Base-by-base conservation (phyloP, 805 yeast genomes). In the Ogataea pilisensis region DNA sequence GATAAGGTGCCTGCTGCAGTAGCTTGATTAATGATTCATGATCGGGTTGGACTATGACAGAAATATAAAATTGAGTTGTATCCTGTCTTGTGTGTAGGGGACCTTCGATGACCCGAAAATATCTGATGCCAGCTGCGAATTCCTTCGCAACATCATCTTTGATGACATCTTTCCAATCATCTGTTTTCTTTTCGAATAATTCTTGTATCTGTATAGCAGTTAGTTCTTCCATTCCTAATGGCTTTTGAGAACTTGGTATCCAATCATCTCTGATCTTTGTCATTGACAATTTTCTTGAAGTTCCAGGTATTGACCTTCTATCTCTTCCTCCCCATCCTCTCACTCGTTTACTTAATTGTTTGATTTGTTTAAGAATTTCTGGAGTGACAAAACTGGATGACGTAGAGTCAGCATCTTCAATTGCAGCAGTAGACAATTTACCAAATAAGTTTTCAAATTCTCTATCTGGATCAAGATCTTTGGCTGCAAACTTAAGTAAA, bases 251-350 rank as follows among this genome's bases (percentile, higher is more conserved):
- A 0, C 86, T 77, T 1, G 95, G 95, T 7, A 85, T 55, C 86
- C 90, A 86, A 55, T 85, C 90, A 44, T 84, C 89, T 55, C 84
- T 75, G 34, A 87, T 78, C 52, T 81, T 80, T 0, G 95, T 80
- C 45, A 88, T 65, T 11, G 75, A 66, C 35, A 87, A 63, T 50
- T 84, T 83, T 46, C 88, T 71, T 0, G 78, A 62, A 1, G 86
- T 76, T 21, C 91, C 91, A 0, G 96, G 96, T 3, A 85, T 76
- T 5, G 78, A 65, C 35, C 83, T 63, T 46, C 81, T 76, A 53
- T 86, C 95, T 46, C 76, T 75, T 0, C 95, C 95, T 34, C 88
- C 84, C 95, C 95, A 87, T 19, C 88, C 89, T 51, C 85, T 71
- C 1, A 85, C 78, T n/a, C 74, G 57, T 40, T 72, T 67, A 7